Conservation (phyloP, 129 eudicot species). For the Cynara cardunculus region DNA sequence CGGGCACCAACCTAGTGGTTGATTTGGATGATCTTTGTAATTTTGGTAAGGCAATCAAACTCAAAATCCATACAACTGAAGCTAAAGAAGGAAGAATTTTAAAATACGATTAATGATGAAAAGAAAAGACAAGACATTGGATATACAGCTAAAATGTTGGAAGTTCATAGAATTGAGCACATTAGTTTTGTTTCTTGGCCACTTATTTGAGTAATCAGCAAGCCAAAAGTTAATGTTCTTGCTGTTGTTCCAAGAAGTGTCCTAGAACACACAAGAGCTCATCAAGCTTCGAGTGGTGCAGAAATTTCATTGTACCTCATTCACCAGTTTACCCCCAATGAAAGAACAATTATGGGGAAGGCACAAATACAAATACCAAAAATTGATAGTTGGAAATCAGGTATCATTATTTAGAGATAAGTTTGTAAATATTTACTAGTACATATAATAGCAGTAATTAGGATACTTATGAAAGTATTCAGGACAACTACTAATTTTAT, state of each 20-base stretch:
- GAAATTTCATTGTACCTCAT: too few species aligned
- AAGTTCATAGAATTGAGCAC: background rate
- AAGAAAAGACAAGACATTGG: background rate
- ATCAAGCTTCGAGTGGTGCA: background rate
- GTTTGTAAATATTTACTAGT: background rate
- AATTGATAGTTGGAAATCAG: background rate
- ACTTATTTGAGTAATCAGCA: background rate
- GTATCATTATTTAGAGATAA: background rate
- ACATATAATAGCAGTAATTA: background rate
- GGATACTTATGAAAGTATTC: background rate
- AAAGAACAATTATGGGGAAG: background rate
- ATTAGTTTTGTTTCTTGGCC: background rate
- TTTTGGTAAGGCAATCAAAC: background rate
- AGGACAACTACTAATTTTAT: too few species aligned
- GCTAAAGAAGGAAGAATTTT: background rate
- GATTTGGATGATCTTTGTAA: background rate
- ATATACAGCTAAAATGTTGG: background rate
- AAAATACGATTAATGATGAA: background rate
- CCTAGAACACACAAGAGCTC: background rate
- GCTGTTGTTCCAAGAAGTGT: background rate
- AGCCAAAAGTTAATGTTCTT: background rate
- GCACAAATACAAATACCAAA: too few species aligned
- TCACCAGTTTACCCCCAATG: background rate
- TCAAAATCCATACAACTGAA: background rate
- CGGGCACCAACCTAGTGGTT: too few species aligned